phyloP scores from a whole-genome alignment of 257 asterid species.

The Paulownia fortunei region DNA sequence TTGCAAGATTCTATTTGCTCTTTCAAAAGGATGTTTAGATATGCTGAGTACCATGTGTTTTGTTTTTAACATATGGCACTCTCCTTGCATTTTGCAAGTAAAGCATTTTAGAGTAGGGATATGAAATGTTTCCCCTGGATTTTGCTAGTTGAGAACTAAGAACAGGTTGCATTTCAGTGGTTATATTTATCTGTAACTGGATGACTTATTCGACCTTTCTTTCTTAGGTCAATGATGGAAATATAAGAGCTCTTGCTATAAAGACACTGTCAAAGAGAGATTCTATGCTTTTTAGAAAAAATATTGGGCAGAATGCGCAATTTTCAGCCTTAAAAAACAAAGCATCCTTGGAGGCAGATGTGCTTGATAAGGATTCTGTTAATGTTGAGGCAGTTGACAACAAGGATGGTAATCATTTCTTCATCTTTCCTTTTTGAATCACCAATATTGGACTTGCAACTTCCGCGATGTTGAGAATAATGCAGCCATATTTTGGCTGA shows the following conservation, averaged over 20 bases:
- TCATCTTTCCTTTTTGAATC: constrained; percentile 17
- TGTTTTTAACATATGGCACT: not conserved
- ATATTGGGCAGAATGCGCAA: constrained; percentile 24
- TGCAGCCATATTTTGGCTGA: not conserved
- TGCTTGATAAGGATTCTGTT: constrained; percentile 55
- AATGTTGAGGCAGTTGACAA: constrained; percentile 41
- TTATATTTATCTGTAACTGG: not conserved
- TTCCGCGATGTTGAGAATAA: not conserved
- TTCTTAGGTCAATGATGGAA: constrained; percentile 52
- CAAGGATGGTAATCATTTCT: constrained; percentile 50
- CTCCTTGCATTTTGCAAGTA: not conserved
- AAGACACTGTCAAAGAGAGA: constrained; percentile 36
- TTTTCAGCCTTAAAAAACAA: constrained; percentile 45
- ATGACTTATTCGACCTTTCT: constrained; percentile 21
- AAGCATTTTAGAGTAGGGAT: not conserved
- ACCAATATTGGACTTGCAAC: not conserved
- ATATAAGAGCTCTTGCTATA: constrained; percentile 33
- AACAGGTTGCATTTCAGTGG: not conserved
- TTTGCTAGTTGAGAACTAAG: not conserved
- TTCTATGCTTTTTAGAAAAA: constrained; percentile 25
- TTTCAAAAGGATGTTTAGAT: not conserved
- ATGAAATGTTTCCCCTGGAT: not conserved
- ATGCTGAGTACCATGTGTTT: not conserved
- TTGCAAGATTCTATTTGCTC: not conserved
- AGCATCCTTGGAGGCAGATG: constrained; percentile 56